Evolutionary conservation across 1,139 yeast genomes (phyloP).

Genomic region (Candida frijolesensis): DNA sequence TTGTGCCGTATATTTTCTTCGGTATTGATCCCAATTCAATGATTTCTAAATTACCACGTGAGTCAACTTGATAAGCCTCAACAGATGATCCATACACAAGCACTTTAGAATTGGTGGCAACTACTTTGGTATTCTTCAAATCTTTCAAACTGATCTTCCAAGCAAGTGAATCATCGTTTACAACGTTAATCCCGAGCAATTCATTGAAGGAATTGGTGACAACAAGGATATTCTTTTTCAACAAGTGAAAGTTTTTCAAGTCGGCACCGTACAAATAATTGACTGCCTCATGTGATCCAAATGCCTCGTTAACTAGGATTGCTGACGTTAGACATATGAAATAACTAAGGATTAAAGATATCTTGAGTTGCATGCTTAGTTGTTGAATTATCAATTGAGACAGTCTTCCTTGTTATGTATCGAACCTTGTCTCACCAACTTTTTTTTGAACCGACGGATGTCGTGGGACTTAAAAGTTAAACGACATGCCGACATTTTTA

Average conservation of each 20-base stretch:
- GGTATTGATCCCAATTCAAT: constrained; percentile 7
- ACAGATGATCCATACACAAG: constrained; percentile 9
- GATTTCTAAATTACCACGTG: constrained; percentile 8
- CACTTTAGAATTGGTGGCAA: constrained; percentile 6
- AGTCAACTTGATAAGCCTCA: constrained; percentile 12
- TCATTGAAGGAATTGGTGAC: constrained; percentile 30
- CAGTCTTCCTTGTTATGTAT: too few species aligned
- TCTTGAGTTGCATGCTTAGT: constrained; percentile 3
- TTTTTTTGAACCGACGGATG: too few species aligned
- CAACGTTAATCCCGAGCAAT: constrained; percentile 26
- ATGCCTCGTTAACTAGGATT: constrained; percentile 40
- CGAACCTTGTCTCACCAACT: background rate
- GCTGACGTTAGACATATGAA: constrained; percentile 10
- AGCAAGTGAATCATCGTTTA: constrained; percentile 10
- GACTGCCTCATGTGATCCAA: constrained; percentile 34
- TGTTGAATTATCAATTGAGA: background rate
- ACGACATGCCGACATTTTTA: too few species aligned
- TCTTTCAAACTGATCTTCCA: constrained; percentile 19
- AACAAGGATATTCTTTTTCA: constrained; percentile 16
- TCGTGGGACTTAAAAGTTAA: too few species aligned
- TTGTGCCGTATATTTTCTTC: constrained; percentile 7
- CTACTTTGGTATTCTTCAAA: constrained; percentile 3
- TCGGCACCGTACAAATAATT: constrained; percentile 22
- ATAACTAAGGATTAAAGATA: constrained; percentile 6
- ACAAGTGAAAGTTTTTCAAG: constrained; percentile 15